Percentiles rank a stretch among this genome's conserved stretches.
Evolutionary conservation across 2,329 filamentous ascomycete species (phyloP).

Genomic region (Ascocoryne sarcoides): DNA sequence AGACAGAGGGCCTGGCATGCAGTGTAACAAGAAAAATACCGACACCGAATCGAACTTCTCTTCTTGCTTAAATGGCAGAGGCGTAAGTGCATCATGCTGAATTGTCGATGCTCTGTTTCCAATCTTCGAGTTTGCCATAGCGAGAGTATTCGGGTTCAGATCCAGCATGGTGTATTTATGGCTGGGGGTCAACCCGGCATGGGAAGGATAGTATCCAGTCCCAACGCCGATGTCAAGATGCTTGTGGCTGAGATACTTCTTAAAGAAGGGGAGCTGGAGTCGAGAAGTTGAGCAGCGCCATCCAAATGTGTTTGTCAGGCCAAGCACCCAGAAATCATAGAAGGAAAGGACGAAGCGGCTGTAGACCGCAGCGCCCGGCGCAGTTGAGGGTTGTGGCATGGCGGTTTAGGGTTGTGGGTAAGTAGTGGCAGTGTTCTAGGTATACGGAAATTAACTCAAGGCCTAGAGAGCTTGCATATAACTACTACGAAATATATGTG

Average conservation of each 20-base stretch:
- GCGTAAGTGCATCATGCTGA: constrained; percentile 11
- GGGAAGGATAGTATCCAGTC: constrained; percentile 24
- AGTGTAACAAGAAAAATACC: constrained; percentile 37
- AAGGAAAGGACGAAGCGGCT: constrained; percentile 6
- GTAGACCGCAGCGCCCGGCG: constrained; percentile 5
- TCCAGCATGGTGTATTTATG: constrained; percentile 21
- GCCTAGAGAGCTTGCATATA: too few relatives aligned
- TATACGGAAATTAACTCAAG: too few relatives aligned
- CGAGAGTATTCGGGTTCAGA: constrained; percentile 26
- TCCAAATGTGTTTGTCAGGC: constrained; percentile 18
- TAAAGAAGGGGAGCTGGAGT: constrained; percentile 21
- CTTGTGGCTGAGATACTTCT: constrained; percentile 13
- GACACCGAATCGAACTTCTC: constrained; percentile 35
- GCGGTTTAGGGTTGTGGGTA: too few relatives aligned
- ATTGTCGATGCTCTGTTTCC: constrained; percentile 9
- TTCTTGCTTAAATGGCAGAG: constrained; percentile 12
- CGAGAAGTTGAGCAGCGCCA: constrained; percentile 23
- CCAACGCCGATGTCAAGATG: constrained; percentile 28
- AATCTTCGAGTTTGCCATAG: constrained; percentile 21
- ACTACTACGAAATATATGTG: too few relatives aligned
- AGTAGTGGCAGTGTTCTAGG: too few relatives aligned
- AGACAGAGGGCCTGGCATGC: constrained; percentile 28
- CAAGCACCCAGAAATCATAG: constrained; percentile 19
- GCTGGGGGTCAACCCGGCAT: constrained; percentile 7
- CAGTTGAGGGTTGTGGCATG: constrained; percentile 3